A percentile compares a stretch with the other conserved stretches of the same genome.
Conservation (phyloP, 306 rosid genomes). For the Vigna reflexopilosa region DNA sequence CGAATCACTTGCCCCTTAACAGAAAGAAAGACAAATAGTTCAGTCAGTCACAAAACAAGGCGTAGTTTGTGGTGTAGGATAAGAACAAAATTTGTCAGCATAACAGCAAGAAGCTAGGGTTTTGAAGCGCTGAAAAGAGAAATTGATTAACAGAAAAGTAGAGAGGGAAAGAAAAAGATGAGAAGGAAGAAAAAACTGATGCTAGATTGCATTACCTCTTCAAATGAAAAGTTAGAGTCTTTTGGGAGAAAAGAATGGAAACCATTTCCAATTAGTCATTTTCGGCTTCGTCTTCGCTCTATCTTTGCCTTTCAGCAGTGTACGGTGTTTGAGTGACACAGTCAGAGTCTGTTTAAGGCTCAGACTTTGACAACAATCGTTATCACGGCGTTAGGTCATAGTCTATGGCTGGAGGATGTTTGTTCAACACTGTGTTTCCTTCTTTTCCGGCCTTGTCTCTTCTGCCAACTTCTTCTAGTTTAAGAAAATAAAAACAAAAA, state of each 20-base stretch:
- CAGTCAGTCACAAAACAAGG: slow-evolving; percentile 19
- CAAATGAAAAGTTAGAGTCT: neutral
- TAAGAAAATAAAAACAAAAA: too few relatives aligned
- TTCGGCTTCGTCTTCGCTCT: neutral
- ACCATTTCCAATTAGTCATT: slow-evolving; percentile 9
- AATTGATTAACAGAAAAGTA: slow-evolving; percentile 19
- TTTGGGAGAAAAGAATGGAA: slow-evolving; percentile 1
- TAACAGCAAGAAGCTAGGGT: slow-evolving; percentile 22
- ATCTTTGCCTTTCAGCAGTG: neutral
- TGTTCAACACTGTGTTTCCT: neutral
- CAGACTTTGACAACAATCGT: slow-evolving; percentile 35
- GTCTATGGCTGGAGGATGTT: neutral
- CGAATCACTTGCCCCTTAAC: neutral
- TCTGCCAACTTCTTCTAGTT: too few relatives aligned
- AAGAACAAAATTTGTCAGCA: neutral
- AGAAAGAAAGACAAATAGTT: slow-evolving; percentile 5
- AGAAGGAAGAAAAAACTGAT: neutral
- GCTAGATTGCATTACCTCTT: slow-evolving; percentile 34
- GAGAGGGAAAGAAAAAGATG: neutral
- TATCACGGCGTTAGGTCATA: slow-evolving; percentile 48
- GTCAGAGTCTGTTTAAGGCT: slow-evolving; percentile 14
- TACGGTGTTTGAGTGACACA: slow-evolving; percentile 41
- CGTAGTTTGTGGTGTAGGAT: neutral
- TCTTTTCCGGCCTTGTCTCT: neutral
- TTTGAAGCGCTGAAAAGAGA: slow-evolving; percentile 34